A percentile compares a stretch with the other conserved stretches of the same genome.
phyloP scores from a whole-genome alignment of 1,139 yeast species.

The Hyphopichia fennica region DNA sequence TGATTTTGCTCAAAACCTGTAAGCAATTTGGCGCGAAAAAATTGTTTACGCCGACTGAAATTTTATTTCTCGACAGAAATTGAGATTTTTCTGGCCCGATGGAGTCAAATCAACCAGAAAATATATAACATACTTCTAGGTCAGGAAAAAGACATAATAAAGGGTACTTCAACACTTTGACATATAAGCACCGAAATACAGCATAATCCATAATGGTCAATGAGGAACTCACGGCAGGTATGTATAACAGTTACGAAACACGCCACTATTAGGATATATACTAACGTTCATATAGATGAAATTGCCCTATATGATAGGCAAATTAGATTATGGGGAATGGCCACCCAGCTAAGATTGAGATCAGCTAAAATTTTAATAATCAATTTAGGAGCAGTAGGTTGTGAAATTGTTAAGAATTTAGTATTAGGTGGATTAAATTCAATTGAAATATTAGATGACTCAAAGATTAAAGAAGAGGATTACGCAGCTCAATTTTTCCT shows the following conservation, averaged over 20 bases:
- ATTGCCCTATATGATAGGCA: slow-evolving; percentile 93
- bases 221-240: slow-evolving; percentile 12
- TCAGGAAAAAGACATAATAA: neutral
- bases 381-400: slow-evolving; percentile 70
- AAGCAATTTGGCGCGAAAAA: no score
- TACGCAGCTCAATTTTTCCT: slow-evolving; percentile 78
- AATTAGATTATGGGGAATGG: slow-evolving; percentile 94
- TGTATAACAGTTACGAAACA: slow-evolving; percentile 5
- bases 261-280: neutral
- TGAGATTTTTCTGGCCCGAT: no score
- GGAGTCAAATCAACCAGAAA: no score
- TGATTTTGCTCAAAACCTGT: neutral
- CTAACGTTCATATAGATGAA: slow-evolving; percentile 52
- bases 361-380: slow-evolving; percentile 69
- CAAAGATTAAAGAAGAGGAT: slow-evolving; percentile 59
- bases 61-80: no score
- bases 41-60: no score
- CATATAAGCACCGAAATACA: neutral
- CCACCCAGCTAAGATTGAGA: slow-evolving; percentile 81
- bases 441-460: slow-evolving; percentile 65
- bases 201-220: slow-evolving; percentile 1
- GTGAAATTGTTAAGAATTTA: slow-evolving; percentile 79
- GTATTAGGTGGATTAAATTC: slow-evolving; percentile 88
- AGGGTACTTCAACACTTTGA: neutral
- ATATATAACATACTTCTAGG: no score